phyloP scores from a whole-genome alignment of 108 stramenopile genomes.

The Skeletonema costatum region DNA sequence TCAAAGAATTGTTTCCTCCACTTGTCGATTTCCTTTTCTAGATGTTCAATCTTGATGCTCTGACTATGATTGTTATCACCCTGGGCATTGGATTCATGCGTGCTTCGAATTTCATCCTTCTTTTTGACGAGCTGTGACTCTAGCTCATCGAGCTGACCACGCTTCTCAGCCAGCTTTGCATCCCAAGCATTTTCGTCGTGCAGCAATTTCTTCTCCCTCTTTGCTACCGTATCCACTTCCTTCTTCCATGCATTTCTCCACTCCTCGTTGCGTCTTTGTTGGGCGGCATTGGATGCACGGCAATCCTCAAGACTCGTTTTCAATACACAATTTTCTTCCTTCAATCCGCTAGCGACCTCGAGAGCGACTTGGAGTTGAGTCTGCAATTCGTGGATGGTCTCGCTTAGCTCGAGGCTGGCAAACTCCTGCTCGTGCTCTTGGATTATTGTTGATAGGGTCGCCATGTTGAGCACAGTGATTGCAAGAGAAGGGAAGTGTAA shows the following conservation, averaged over 20 bases:
- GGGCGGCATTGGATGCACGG: conserved; percentile 1
- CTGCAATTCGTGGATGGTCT: conserved; percentile 2
- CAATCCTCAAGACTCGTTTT: conserved; percentile 7
- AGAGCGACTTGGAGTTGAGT: conserved; percentile 13
- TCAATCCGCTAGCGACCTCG: conserved; percentile 16
- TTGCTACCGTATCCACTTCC: conserved; percentile 22
- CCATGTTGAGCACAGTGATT: not conserved
- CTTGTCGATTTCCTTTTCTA: conserved; percentile 22
- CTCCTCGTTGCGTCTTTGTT: conserved; percentile 8
- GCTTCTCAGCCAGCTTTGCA: conserved; percentile 14
- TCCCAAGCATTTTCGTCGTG: conserved; percentile 23
- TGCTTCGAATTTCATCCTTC: not conserved
- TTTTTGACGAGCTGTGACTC: not conserved
- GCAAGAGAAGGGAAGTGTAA: no score
- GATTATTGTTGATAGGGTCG: not conserved
- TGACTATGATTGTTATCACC: conserved; percentile 13
- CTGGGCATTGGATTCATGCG: not conserved
- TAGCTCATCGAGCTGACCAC: conserved; percentile 12
- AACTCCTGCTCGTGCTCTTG: not conserved
- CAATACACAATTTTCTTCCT: conserved; percentile 20
- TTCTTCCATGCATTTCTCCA: conserved; percentile 40
- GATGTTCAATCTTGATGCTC: conserved; percentile 6
- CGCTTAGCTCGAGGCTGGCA: not conserved
- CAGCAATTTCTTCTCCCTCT: conserved; percentile 24
- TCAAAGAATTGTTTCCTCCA: conserved; percentile 31